These are phyloP conservation scores for Metarhizium anisopliae DNA, from an alignment of 2,329 filamentous ascomycete species.

Conservation along the genomic window DNA sequence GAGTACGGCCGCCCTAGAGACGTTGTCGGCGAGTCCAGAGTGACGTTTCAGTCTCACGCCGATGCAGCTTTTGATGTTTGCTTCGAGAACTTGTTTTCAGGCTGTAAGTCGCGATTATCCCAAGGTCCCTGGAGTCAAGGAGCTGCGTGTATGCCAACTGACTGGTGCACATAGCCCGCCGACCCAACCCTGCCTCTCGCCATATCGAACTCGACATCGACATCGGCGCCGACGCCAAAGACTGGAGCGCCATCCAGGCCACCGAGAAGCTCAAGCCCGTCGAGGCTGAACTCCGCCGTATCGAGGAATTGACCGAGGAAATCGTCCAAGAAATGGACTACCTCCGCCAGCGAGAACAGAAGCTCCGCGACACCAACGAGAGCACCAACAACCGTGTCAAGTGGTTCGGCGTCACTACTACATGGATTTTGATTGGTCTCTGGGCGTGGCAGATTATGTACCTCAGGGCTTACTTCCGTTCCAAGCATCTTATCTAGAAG, in stretches of 20 bases:
- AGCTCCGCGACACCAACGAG: conserved; percentile 96
- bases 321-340: conserved; percentile 96
- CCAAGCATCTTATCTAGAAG: conserved; percentile 30
- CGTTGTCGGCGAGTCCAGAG: conserved; percentile 82
- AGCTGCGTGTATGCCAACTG: neutral
- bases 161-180: conserved; percentile 17
- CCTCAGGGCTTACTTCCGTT: conserved; percentile 90
- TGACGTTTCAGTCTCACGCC: conserved; percentile 85
- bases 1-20: conserved; percentile 91
- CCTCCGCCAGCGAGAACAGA: conserved; percentile 81
- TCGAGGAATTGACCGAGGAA: conserved; percentile 84
- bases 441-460: conserved; percentile 98
- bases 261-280: conserved; percentile 97
- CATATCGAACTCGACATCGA: conserved; percentile 89
- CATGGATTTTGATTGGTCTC: conserved; percentile 78
- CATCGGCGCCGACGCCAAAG: conserved; percentile 92
- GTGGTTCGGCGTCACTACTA: conserved; percentile 94
- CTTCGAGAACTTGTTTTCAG: conserved; percentile 75
- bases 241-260: conserved; percentile 94
- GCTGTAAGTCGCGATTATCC: conserved; percentile 44
- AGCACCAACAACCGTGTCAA: conserved; percentile 98
- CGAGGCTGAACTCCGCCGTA: conserved; percentile 85
- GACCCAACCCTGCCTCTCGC: conserved; percentile 46
- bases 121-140: neutral
- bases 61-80: conserved; percentile 95